These are phyloP conservation scores for Thuja plicata DNA, from an alignment of 83 land plant genomes.

Conservation along the genomic window DNA sequence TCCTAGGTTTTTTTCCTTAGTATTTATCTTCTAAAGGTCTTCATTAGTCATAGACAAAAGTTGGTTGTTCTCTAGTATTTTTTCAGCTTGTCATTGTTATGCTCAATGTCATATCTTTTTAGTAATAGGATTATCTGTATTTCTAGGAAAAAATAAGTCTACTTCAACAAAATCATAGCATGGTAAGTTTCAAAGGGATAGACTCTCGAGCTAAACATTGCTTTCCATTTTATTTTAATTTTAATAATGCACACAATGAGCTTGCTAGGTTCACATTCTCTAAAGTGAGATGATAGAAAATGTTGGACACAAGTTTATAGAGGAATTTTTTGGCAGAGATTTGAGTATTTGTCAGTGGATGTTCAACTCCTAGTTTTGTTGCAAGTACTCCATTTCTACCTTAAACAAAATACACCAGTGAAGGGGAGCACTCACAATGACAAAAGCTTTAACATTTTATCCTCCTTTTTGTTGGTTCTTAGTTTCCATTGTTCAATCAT, in stretches of 20 bases:
- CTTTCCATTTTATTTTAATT: too few species aligned
- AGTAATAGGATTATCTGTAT: not conserved
- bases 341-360: slow-evolving; percentile 73
- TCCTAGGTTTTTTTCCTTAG: not conserved
- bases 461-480: slow-evolving; percentile 3
- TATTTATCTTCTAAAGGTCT: not conserved
- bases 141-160: slow-evolving; percentile 41
- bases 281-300: too few species aligned
- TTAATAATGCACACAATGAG: too few species aligned
- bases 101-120: not conserved
- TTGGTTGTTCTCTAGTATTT: not conserved
- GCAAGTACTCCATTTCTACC: not conserved
- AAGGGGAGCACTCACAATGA: not conserved
- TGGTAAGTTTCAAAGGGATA: too few species aligned
- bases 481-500: not conserved
- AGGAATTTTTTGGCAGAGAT: slow-evolving; percentile 72
- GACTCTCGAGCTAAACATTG: too few species aligned
- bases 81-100: not conserved
- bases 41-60: not conserved
- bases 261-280: too few species aligned
- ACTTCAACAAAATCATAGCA: too few species aligned
- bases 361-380: not conserved
- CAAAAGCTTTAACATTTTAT: not conserved
- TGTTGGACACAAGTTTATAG: too few species aligned
- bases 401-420: not conserved